Conservation (phyloP, 176 grass and related monocot genomes). For the Carex myosuroides region DNA sequence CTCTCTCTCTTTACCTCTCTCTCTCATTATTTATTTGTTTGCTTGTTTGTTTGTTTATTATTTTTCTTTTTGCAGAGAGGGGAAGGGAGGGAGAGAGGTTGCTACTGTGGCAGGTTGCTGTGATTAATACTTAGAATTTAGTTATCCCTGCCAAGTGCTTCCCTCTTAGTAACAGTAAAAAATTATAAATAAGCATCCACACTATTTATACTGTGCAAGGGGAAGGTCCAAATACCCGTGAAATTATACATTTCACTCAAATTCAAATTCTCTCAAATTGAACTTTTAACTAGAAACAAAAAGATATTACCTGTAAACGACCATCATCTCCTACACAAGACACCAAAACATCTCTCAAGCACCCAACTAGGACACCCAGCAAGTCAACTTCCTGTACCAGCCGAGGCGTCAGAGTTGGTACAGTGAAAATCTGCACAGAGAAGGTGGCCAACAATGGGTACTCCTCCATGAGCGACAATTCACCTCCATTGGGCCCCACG, state of each 20-base stretch:
- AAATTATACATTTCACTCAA: background rate
- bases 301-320: slow-evolving; percentile 57
- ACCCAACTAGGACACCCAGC: slow-evolving; percentile 60
- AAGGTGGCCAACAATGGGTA: slow-evolving; percentile 62
- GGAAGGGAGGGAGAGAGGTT: background rate
- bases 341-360: slow-evolving; percentile 63
- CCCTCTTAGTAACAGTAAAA: background rate
- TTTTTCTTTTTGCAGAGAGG: background rate
- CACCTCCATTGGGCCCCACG: slow-evolving; percentile 3
- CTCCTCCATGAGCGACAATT: slow-evolving; percentile 36
- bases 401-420: slow-evolving; percentile 54
- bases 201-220: background rate
- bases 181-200: background rate
- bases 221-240: background rate
- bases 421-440: slow-evolving; percentile 98
- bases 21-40: background rate
- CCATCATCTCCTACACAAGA: slow-evolving; percentile 68
- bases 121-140: background rate
- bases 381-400: slow-evolving; percentile 80
- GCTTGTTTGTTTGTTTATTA: background rate
- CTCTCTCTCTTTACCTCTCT: background rate
- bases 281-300: background rate
- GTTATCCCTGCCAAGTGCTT: background rate
- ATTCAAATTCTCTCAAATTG: background rate
- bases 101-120: background rate